These are phyloP conservation scores for Neurospora tetraspora DNA, from an alignment of 495 filamentous ascomycete genomes.

Conservation along the genomic window DNA sequence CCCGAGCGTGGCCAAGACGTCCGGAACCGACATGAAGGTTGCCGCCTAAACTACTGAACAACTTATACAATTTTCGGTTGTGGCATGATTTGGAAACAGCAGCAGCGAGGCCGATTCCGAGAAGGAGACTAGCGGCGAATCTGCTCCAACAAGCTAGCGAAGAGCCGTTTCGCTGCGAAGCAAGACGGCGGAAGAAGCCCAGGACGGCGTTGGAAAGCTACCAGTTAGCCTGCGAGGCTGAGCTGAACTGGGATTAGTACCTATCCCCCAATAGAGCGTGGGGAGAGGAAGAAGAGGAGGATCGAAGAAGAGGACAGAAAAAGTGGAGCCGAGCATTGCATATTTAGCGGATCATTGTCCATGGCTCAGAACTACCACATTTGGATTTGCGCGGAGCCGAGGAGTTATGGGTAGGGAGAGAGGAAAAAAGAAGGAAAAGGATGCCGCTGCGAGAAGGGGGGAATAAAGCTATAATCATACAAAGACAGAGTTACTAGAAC, in stretches of 20 bases:
- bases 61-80: neutral
- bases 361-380: neutral
- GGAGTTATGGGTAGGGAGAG: neutral
- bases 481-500: neutral
- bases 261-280: neutral
- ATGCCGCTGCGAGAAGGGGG: neutral
- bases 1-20: constrained; percentile 16
- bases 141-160: too few species aligned
- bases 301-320: neutral
- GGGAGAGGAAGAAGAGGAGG: neutral
- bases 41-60: constrained; percentile 13
- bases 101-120: too few species aligned
- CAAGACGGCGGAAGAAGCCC: neutral
- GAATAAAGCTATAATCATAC: neutral
- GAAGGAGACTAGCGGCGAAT: too few species aligned
- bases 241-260: neutral
- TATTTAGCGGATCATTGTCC: neutral
- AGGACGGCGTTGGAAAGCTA: neutral
- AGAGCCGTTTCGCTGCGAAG: neutral
- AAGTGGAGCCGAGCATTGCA: neutral
- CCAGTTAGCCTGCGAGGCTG: neutral
- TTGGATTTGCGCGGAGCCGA: neutral
- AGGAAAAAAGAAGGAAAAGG: too few species aligned
- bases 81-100: too few species aligned
- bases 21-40: constrained; percentile 13